These are phyloP conservation scores for Vitis hybrid DNA, from an alignment of 177 flowering plant species.

Conservation along the genomic window DNA sequence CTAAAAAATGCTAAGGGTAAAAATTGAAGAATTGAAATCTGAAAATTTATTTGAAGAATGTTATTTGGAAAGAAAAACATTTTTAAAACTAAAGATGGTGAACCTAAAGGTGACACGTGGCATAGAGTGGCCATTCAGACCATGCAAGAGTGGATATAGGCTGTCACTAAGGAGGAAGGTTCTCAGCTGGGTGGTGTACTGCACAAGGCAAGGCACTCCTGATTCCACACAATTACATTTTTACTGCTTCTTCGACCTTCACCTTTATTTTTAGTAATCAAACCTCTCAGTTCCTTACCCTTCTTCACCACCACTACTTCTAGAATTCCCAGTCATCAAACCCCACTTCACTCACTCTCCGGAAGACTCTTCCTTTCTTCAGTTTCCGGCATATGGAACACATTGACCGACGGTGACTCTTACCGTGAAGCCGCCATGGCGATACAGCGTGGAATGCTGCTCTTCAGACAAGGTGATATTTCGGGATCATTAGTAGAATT, in stretches of 20 bases:
- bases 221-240: too few relatives aligned
- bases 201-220: too few relatives aligned
- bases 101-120: too few relatives aligned
- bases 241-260: conserved; percentile 7
- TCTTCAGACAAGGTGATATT: conserved; percentile 85
- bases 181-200: too few relatives aligned
- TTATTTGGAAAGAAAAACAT: too few relatives aligned
- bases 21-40: too few relatives aligned
- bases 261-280: conserved; percentile 11
- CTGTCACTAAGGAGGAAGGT: too few relatives aligned
- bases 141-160: too few relatives aligned
- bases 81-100: too few relatives aligned
- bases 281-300: conserved; percentile 9
- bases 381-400: conserved; percentile 61
- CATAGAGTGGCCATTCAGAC: too few relatives aligned
- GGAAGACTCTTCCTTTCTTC: conserved; percentile 57
- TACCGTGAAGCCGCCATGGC: conserved; percentile 53
- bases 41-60: too few relatives aligned
- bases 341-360: conserved; percentile 23
- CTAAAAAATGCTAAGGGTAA: too few relatives aligned
- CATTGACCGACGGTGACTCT: conserved; percentile 40
- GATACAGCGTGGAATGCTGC: conserved; percentile 62
- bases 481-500: conserved; percentile 75
- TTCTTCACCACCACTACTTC: conserved; percentile 14
- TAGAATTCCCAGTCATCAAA: conserved; percentile 13